Conservation (phyloP, 1,284 basidiomycete species). For the Hemileccinum hortonii region DNA sequence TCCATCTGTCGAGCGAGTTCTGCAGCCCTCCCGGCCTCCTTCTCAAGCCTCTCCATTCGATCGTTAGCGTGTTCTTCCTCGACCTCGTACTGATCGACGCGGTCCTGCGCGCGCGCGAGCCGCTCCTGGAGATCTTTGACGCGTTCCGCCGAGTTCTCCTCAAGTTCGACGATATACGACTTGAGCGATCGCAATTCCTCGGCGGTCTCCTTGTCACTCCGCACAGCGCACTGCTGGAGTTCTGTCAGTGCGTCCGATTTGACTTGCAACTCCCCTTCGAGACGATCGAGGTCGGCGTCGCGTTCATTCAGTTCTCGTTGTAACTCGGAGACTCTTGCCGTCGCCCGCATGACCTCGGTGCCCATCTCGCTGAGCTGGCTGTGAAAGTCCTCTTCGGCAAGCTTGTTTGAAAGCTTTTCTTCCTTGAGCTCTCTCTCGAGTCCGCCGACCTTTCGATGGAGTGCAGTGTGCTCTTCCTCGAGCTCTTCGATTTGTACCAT, state of each 20-base stretch:
- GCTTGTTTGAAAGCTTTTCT: conserved; percentile 44
- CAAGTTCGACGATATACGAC: conserved; percentile 53
- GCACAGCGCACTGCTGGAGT: conserved; percentile 33
- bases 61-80: conserved; percentile 50
- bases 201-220: conserved; percentile 39
- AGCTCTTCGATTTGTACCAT: conserved; percentile 45
- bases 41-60: conserved; percentile 51
- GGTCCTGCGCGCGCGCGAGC: conserved; percentile 46
- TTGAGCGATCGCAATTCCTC: conserved; percentile 46
- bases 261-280: conserved; percentile 36
- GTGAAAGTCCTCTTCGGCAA: conserved; percentile 33
- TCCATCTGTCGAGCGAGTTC: conserved; percentile 66
- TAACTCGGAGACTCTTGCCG: conserved; percentile 32
- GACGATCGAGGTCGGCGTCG: conserved; percentile 17
- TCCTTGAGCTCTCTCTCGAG: conserved; percentile 54
- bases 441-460: conserved; percentile 50
- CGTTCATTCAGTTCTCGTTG: conserved; percentile 36
- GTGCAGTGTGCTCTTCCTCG: conserved; percentile 29
- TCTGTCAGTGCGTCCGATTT: conserved; percentile 41
- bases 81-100: conserved; percentile 43
- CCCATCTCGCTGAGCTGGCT: conserved; percentile 30
- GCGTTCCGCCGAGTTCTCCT: conserved; percentile 49
- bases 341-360: conserved; percentile 29
- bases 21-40: conserved; percentile 48
- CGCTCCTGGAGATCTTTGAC: conserved; percentile 55